Conservation (phyloP, 345 rosid species). For the Gossypium ekmanianum region DNA sequence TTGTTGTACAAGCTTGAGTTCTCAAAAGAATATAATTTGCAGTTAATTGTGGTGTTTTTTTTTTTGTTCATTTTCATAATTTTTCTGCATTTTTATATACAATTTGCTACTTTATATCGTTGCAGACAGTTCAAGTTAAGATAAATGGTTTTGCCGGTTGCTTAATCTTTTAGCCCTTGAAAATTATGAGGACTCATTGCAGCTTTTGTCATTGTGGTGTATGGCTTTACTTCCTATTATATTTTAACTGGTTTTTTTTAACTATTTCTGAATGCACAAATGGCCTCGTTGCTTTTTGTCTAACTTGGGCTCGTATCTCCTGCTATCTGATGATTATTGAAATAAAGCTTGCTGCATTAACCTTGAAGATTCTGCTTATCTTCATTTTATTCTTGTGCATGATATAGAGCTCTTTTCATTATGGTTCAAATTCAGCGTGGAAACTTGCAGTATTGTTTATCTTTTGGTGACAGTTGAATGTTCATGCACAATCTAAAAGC, state of each 20-base stretch:
- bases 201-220: neutral
- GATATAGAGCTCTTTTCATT: neutral
- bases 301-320: neutral
- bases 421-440: neutral
- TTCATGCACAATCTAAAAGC: neutral
- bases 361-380: neutral
- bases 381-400: neutral
- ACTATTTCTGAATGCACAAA: neutral
- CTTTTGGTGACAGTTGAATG: neutral
- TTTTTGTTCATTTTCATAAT: neutral
- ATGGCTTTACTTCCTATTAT: neutral
- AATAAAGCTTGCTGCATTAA: neutral
- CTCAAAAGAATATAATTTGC: neutral
- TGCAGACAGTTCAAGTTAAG: neutral
- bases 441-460: neutral
- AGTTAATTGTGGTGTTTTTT: neutral
- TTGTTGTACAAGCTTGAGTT: conserved; percentile 14
- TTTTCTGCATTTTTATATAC: neutral
- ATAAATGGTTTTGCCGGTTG: conserved; percentile 2
- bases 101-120: neutral
- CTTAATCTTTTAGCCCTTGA: neutral
- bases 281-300: neutral
- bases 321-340: neutral
- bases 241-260: neutral
- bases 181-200: neutral